Evolutionary conservation across 352 stramenopile genomes (phyloP), one percentile per base, ranked within the genome.

Genomic region (Pythium utonaiense): DNA sequence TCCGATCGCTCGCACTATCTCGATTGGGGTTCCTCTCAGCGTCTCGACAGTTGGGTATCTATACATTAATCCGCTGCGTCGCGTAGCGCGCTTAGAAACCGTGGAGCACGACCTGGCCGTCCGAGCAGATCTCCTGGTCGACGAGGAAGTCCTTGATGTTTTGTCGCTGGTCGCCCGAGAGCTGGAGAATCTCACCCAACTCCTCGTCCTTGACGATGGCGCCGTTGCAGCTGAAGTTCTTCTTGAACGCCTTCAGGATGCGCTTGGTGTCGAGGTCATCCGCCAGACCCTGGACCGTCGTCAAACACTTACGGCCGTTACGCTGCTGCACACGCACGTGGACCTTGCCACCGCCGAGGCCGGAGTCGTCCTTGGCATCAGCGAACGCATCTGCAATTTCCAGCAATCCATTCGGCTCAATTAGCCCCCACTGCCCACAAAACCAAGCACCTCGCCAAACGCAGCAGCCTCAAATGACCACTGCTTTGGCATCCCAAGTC

Each of bases 231-330:
- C 89, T 98, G 73, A 99, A 99, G 79, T 99, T 99, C 86, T 99
- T 99, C 89, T 99, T 99, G 74, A 99, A 99, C 48, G 97, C 97
- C 80, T 99, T 99, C 65, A 98, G 95, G 79, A 99, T 99, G 54
- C 96, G 87, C 85, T 99, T 99, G 52, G 99, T 82, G 72, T 99
- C 96, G 60, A 99, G 83, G 80, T 99, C 97, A 60, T 98, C 92
- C 1, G 96, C 96, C 54, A 99, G 83, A 33, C 97, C 97, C 70
- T 98, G 96, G 25, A 99, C 91, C 7, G 97, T 99, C 52, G 97
- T 99, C 74, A 99, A 96, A 97, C 96, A 99, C 87, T 99, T 99
- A 64, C 97, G 89, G 49, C 98, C 97, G 74, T 99, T 99, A 67
- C 98, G 95, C 86, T 99, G 98, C 87, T 99, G 97, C 62, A 99